phyloP scores from a whole-genome alignment of 176 grass and related monocot genomes.

The Avena sativa region DNA sequence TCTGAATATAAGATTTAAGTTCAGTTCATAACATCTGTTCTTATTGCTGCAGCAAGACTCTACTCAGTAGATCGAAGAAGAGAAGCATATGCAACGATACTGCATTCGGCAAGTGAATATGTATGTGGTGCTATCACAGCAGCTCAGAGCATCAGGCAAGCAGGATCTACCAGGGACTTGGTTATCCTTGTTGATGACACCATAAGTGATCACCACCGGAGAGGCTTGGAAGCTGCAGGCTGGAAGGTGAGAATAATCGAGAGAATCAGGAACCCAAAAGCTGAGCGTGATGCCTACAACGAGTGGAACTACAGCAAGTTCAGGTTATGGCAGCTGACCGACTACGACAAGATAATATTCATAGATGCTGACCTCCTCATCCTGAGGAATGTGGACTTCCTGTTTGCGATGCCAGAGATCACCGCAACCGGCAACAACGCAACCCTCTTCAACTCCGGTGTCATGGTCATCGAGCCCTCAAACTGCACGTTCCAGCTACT shows the following conservation, averaged over 20 bases:
- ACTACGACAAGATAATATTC: slow-evolving; percentile 97
- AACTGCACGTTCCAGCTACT: slow-evolving; percentile 92
- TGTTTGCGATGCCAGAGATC: slow-evolving; percentile 90
- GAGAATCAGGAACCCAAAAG: slow-evolving; percentile 91
- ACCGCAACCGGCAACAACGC: slow-evolving; percentile 80
- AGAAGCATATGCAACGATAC: slow-evolving; percentile 87
- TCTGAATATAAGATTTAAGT: slow-evolving; percentile 1
- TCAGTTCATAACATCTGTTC: slow-evolving; percentile 31
- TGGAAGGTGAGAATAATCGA: slow-evolving; percentile 83
- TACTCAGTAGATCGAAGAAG: slow-evolving; percentile 66
- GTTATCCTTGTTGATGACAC: slow-evolving; percentile 84
- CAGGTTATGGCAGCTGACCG: slow-evolving; percentile 91
- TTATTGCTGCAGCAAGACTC: slow-evolving; percentile 64
- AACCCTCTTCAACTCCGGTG: slow-evolving; percentile 87
- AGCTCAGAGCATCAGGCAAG: slow-evolving; percentile 88
- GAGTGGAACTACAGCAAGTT: slow-evolving; percentile 99
- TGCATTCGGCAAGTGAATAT: slow-evolving; percentile 83
- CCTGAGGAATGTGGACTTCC: slow-evolving; percentile 87
- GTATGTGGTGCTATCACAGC: slow-evolving; percentile 88
- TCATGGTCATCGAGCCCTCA: slow-evolving; percentile 91
- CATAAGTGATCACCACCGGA: slow-evolving; percentile 66
- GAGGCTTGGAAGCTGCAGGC: slow-evolving; percentile 70
- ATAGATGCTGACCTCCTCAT: slow-evolving; percentile 95
- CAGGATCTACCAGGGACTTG: slow-evolving; percentile 81
- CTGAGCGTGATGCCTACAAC: slow-evolving; percentile 77